phyloP scores from a whole-genome alignment of 257 asterid species.

The Lycium barbarum region DNA sequence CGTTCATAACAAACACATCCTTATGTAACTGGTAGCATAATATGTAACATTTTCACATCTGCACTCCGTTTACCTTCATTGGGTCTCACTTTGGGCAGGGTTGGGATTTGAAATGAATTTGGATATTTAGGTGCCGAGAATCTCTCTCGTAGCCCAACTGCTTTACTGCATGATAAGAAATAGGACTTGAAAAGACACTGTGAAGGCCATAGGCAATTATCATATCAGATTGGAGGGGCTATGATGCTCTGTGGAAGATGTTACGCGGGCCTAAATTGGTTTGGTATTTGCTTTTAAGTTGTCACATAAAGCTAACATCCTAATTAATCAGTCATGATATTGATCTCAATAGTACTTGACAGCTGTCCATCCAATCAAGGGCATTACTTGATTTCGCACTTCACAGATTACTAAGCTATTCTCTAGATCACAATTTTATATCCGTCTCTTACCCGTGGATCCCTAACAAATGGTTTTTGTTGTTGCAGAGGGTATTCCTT shows the following conservation, averaged over 20 bases:
- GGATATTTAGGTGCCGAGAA: not conserved
- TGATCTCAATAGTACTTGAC: not conserved
- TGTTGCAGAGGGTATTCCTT: constrained; percentile 94
- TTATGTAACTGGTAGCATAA: not conserved
- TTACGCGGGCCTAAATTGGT: not conserved
- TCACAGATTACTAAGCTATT: not conserved
- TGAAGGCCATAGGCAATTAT: not conserved
- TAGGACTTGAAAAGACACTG: constrained; percentile 7
- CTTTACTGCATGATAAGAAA: constrained; percentile 23
- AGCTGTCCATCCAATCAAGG: not conserved
- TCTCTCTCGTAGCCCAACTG: not conserved
- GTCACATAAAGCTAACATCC: constrained; percentile 10
- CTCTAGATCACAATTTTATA: constrained; percentile 21
- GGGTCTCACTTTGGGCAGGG: not conserved
- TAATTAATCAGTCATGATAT: not conserved
- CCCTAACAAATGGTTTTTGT: constrained; percentile 29
- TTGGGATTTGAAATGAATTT: not conserved
- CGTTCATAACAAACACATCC: no score
- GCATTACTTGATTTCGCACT: not conserved
- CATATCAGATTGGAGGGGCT: not conserved
- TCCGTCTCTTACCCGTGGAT: not conserved
- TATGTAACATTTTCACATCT: not conserved
- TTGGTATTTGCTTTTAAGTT: not conserved
- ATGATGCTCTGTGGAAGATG: not conserved
- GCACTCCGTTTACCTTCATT: not conserved